Evolutionary conservation across 352 stramenopile genomes (phyloP), one percentile per base, ranked within the genome.

Genomic region (Globisporangium nodosum): DNA sequence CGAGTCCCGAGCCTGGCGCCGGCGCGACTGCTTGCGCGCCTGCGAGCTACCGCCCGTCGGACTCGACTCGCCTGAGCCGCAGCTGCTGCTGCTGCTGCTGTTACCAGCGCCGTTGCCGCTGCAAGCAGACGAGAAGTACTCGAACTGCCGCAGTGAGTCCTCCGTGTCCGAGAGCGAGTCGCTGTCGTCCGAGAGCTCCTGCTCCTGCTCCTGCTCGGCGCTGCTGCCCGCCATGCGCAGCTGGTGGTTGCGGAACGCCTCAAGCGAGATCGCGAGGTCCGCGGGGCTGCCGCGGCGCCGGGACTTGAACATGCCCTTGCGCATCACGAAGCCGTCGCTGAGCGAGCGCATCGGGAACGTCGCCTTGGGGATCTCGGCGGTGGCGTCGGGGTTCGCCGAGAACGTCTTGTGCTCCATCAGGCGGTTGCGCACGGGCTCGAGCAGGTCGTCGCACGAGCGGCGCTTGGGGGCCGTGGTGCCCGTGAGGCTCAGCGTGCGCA

Each of bases 391-490:
- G 21, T 45, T 66, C 8, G 74, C 73, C 15, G 80, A 88, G 42
- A 92, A 90, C 12, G 75, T 88, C 76, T 89, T 90, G 71, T 92
- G 88, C 63, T 92, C 79, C 37, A 90, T 90, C 24, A 92, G 68
- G 37, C 80, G 78, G 27, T 65, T 88, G 15, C 80, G 80, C 20
- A 92, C 80, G 5, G 82, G 80, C 18, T 92, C 78, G 7, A 92
- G 64, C 49, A 92, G 64, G 40, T 88, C 73, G 56, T 90, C 80
- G 52, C 84, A 78, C 20, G 79, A 89, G n/a, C 78, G 77, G n/a
- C 77, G 79, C 68, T 88, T 78, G 24, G 52, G 16, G 5, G 54
- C 12, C n/a, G n/a, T n/a, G 16, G 47, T 7, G 21, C 21, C 56
- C 9, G 73, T 74, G 65, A 86, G 88, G 63, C 78, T 90, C 43